These are phyloP conservation scores for Aspergillus cristatus DNA, from an alignment of 495 filamentous ascomycete genomes.

Conservation along the genomic window DNA sequence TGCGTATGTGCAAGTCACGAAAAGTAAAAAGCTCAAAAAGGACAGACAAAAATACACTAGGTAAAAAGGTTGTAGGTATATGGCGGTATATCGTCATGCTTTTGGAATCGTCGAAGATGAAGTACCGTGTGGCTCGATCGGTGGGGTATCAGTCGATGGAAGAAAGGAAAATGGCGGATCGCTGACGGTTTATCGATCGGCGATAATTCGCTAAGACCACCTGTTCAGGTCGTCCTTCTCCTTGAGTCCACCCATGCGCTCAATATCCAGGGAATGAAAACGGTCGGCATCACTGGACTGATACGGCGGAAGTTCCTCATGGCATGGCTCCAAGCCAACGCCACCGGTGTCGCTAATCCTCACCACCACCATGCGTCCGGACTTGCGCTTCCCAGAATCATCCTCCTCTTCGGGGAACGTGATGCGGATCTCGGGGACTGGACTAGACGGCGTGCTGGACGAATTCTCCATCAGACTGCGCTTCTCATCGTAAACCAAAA, in stretches of 20 bases:
- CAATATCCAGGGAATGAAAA: constrained; percentile 88
- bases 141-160: constrained; percentile 6
- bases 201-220: constrained; percentile 27
- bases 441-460: constrained; percentile 64
- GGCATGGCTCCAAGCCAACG: constrained; percentile 75
- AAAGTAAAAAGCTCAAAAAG: constrained; percentile 10
- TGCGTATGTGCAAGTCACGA: constrained; percentile 31
- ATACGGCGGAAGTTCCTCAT: constrained; percentile 83
- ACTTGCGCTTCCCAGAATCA: constrained; percentile 66
- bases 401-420: constrained; percentile 98
- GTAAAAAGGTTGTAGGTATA: no score
- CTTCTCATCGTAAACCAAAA: constrained; percentile 67
- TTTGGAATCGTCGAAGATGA: constrained; percentile 25
- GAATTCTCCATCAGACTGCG: constrained; percentile 64
- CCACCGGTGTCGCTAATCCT: constrained; percentile 76
- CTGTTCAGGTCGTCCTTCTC: constrained; percentile 57
- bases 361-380: constrained; percentile 84
- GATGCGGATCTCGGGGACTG: constrained; percentile 95
- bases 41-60: no score
- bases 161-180: constrained; percentile 1
- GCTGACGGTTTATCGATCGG: constrained; percentile 1
- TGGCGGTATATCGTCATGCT: constrained; percentile 30
- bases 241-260: constrained; percentile 87
- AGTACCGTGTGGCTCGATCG: constrained; percentile 1
- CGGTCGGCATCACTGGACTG: constrained; percentile 63